Conservation (phyloP, 805 yeast genomes). For the Metschnikowia matae region DNA sequence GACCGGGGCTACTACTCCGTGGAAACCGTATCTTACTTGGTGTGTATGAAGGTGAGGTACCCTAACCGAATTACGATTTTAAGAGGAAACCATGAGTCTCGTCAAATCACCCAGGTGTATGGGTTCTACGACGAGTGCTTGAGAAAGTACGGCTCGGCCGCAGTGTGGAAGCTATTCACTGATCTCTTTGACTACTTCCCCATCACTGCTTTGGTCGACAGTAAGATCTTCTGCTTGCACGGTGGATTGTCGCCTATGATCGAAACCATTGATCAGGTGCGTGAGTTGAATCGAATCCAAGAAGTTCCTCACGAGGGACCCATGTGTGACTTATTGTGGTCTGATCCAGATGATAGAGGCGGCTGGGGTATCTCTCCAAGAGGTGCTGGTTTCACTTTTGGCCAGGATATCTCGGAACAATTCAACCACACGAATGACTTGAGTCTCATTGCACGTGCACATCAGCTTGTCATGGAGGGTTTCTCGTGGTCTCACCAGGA, state of each 20-base stretch:
- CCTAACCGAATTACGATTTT: conserved; percentile 88
- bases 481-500: conserved; percentile 94
- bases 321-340: conserved; percentile 95
- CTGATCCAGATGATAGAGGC: conserved; percentile 96
- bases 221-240: conserved; percentile 85
- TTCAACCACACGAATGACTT: conserved; percentile 88
- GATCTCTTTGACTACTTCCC: conserved; percentile 92
- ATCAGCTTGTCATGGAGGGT: conserved; percentile 97
- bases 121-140: conserved; percentile 95
- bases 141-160: conserved; percentile 87
- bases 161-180: conserved; percentile 89
- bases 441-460: conserved; percentile 87
- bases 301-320: conserved; percentile 98
- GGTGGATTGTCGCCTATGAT: conserved; percentile 96
- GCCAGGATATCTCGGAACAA: conserved; percentile 90
- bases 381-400: conserved; percentile 98
- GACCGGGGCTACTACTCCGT: conserved; percentile 90
- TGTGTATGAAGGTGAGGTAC: conserved; percentile 88
- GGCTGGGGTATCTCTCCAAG: conserved; percentile 98
- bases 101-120: conserved; percentile 94
- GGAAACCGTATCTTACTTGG: conserved; percentile 83
- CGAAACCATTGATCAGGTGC: conserved; percentile 87
- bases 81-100: conserved; percentile 92
- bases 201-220: conserved; percentile 87
- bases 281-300: conserved; percentile 86